Percentiles rank a stretch among this genome's conserved stretches.
These are phyloP conservation scores for Syzygium jambos DNA, from an alignment of 345 rosid genomes.

Conservation along the genomic window DNA sequence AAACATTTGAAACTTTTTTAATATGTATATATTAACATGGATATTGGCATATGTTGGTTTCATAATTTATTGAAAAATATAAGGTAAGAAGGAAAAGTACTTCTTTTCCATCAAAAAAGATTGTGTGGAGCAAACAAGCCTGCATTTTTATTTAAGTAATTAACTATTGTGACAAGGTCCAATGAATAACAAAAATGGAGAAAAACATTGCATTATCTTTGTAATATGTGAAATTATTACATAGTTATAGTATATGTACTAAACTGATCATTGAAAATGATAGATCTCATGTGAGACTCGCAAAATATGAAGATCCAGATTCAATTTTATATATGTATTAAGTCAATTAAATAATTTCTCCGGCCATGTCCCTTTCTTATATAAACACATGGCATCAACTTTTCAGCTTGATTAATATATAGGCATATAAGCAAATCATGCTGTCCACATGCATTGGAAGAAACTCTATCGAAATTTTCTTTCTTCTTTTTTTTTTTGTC, in stretches of 20 bases:
- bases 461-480: background rate
- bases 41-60: background rate
- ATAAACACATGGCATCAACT: background rate
- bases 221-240: background rate
- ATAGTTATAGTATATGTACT: no score
- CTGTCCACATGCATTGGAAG: background rate
- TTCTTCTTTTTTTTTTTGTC: background rate
- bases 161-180: no score
- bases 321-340: no score
- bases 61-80: background rate
- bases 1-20: background rate
- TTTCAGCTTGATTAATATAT: background rate
- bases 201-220: background rate
- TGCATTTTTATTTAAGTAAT: no score
- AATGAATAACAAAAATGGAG: background rate
- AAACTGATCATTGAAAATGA: background rate
- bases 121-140: no score
- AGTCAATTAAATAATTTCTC: background rate
- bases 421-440: background rate
- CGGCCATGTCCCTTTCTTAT: background rate
- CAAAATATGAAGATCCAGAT: background rate
- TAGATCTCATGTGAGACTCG: background rate
- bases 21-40: background rate
- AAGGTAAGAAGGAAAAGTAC: no score
- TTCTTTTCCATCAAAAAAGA: no score